phyloP scores from a whole-genome alignment of 768 basidiomycete species.

The Candolleomyces efflorescens region DNA sequence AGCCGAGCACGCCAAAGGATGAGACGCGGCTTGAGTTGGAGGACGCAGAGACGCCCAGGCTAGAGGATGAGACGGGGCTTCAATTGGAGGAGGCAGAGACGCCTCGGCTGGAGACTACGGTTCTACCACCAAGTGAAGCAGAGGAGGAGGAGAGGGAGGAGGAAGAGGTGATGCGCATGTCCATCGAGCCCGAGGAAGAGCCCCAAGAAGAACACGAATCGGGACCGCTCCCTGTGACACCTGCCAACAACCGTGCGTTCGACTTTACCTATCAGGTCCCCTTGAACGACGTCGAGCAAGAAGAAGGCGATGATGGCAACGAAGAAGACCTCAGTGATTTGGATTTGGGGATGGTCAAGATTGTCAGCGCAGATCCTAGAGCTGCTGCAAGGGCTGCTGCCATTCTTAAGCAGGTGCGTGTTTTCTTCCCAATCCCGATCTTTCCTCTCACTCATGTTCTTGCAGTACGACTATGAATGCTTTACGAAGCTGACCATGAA shows the following conservation, averaged over 20 bases:
- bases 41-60: background rate
- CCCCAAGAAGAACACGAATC: constrained; percentile 8
- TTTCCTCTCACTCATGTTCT: constrained; percentile 22
- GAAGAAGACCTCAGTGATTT: constrained; percentile 29
- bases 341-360: constrained; percentile 68
- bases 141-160: constrained; percentile 10
- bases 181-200: constrained; percentile 6
- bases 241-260: background rate
- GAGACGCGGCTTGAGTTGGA: background rate
- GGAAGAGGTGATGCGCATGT: constrained; percentile 7
- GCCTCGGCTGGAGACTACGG: background rate
- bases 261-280: background rate
- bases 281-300: constrained; percentile 8
- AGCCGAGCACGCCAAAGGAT: background rate
- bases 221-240: background rate
- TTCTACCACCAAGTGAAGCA: background rate
- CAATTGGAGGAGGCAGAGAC: background rate
- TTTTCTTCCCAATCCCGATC: constrained; percentile 2
- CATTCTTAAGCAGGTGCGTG: constrained; percentile 79
- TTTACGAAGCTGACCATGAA: constrained; percentile 47
- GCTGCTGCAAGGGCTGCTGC: constrained; percentile 93
- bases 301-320: constrained; percentile 21
- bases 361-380: constrained; percentile 77
- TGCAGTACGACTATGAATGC: constrained; percentile 78
- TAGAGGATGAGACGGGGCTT: background rate